Evolutionary conservation across 352 stramenopile genomes (phyloP).

Genomic region (Pythium phragmitis): DNA sequence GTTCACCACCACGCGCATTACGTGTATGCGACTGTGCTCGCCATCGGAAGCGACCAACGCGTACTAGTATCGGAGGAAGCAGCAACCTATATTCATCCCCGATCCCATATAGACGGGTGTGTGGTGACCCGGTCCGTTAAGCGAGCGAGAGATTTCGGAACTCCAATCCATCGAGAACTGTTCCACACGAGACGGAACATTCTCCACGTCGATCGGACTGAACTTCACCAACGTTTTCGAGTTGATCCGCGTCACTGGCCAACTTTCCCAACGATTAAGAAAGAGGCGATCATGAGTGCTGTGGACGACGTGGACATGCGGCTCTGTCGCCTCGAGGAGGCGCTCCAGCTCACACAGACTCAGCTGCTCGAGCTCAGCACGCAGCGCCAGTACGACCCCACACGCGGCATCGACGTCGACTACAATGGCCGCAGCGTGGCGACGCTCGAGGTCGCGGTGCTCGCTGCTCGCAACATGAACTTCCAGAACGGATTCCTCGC

Average conservation of each 20-base stretch:
- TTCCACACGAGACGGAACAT: too few species aligned
- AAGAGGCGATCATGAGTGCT: constrained; percentile 41
- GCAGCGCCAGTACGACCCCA: constrained; percentile 45
- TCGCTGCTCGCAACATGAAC: constrained; percentile 39
- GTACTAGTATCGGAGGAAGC: too few species aligned
- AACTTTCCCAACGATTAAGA: constrained; percentile 1
- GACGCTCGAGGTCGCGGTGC: constrained; percentile 43
- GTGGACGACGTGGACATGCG: constrained; percentile 66
- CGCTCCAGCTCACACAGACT: constrained; percentile 38
- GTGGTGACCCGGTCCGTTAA: background rate
- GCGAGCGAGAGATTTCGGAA: too few species aligned
- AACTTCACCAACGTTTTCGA: background rate
- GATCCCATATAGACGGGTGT: background rate
- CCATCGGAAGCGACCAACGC: constrained; percentile 7
- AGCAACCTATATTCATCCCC: background rate
- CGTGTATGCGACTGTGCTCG: background rate
- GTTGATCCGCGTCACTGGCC: background rate
- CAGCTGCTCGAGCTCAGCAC: constrained; percentile 48
- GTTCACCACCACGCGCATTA: background rate
- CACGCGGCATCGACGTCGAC: constrained; percentile 52
- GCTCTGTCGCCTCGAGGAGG: constrained; percentile 51
- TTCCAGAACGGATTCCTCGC: constrained; percentile 52
- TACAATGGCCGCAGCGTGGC: constrained; percentile 43
- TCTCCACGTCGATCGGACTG: background rate
- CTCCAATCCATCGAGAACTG: too few species aligned